Evolutionary conservation across 1,284 basidiomycete genomes (phyloP).

Genomic region (Singerocomus rubriflavus): DNA sequence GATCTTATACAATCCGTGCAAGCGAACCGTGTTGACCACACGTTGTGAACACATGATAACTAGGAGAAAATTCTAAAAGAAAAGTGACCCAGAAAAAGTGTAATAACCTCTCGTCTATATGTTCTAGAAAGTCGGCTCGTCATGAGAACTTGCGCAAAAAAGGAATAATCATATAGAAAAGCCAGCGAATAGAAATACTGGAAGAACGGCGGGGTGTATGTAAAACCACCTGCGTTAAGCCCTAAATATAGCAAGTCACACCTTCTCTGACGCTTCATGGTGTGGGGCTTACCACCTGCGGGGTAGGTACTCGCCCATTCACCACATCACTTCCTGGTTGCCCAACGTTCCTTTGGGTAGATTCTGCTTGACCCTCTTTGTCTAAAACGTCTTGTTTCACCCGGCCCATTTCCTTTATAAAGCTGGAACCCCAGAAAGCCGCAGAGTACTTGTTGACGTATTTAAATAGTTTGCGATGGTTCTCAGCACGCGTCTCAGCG

Average conservation of each 20-base stretch:
- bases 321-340: conserved; percentile 29
- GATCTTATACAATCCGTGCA: conserved; percentile 13
- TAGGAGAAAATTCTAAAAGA: conserved; percentile 14
- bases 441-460: conserved; percentile 94
- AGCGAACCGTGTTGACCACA: conserved; percentile 19
- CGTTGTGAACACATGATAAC: conserved; percentile 18
- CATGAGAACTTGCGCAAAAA: conserved; percentile 32
- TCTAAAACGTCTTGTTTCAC: conserved; percentile 44
- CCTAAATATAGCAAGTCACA: conserved; percentile 34
- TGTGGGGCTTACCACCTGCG: conserved; percentile 36
- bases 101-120: conserved; percentile 22
- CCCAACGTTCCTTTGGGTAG: conserved; percentile 24
- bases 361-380: conserved; percentile 37
- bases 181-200: conserved; percentile 33
- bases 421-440: conserved; percentile 89
- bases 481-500: conserved; percentile 75
- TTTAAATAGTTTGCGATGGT: conserved; percentile 94
- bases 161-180: conserved; percentile 40
- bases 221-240: conserved; percentile 23
- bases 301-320: conserved; percentile 30
- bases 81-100: conserved; percentile 8
- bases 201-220: conserved; percentile 23
- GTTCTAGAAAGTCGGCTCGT: conserved; percentile 27
- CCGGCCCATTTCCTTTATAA: conserved; percentile 80
- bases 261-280: conserved; percentile 31